Percentiles rank a stretch among this genome's conserved stretches.
Conservation (phyloP, 768 basidiomycete species). For the Leccinum subgranulosum region DNA sequence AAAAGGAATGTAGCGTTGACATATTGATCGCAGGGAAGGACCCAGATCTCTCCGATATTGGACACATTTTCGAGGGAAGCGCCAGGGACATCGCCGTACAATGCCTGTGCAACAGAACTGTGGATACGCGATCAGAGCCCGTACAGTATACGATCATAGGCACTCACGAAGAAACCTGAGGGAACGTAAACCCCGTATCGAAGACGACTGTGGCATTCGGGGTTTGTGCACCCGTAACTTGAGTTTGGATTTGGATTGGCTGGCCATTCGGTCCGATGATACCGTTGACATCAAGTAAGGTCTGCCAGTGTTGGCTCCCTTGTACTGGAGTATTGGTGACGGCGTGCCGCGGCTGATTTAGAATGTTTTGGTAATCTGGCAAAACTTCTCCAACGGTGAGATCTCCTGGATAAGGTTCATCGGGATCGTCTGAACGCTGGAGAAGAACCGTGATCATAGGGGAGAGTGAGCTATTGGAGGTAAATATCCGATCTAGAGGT, state of each 20-base stretch:
- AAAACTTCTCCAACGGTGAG: slow-evolving; percentile 62
- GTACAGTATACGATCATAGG: slow-evolving; percentile 2
- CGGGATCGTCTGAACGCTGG: slow-evolving; percentile 54
- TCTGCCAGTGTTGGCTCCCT: slow-evolving; percentile 62
- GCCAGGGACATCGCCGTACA: slow-evolving; percentile 55
- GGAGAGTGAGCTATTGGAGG: slow-evolving; percentile 51
- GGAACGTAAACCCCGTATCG: slow-evolving; percentile 68
- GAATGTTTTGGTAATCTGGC: slow-evolving; percentile 45
- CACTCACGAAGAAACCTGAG: slow-evolving; percentile 55
- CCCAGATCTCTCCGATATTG: slow-evolving; percentile 49
- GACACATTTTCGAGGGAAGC: slow-evolving; percentile 45
- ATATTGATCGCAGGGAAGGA: slow-evolving; percentile 59
- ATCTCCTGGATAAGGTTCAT: slow-evolving; percentile 51
- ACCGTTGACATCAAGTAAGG: slow-evolving; percentile 58
- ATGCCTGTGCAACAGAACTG: slow-evolving; percentile 53
- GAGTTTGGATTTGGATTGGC: slow-evolving; percentile 42
- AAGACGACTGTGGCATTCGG: slow-evolving; percentile 57
- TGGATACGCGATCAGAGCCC: slow-evolving; percentile 10
- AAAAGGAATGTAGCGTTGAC: slow-evolving; percentile 68
- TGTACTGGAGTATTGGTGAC: slow-evolving; percentile 40
- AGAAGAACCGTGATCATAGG: slow-evolving; percentile 66
- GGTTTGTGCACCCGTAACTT: slow-evolving; percentile 41
- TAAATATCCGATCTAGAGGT: slow-evolving; percentile 64
- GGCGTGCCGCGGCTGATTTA: slow-evolving; percentile 47
- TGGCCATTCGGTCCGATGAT: slow-evolving; percentile 61